A percentile compares a stretch with the other conserved stretches of the same genome.
These are phyloP conservation scores for Saccharum hybrid DNA, from an alignment of 202 grass and related monocot genomes.

Conservation along the genomic window DNA sequence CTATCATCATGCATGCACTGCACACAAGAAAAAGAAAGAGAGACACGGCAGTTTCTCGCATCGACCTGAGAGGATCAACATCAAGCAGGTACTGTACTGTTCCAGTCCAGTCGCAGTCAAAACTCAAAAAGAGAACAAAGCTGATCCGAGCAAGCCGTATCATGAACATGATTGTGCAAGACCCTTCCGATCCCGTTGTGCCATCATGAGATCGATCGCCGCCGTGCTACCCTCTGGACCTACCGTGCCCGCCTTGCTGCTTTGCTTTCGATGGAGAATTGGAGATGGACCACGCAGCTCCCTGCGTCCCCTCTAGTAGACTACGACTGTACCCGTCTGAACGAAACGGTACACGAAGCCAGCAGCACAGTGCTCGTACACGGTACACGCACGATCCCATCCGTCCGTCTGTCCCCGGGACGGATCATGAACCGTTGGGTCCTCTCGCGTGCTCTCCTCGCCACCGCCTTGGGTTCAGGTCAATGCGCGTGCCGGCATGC, in stretches of 20 bases:
- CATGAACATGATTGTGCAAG: background rate
- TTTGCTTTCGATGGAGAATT: too few species aligned
- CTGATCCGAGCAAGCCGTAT: background rate
- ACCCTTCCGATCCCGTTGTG: background rate
- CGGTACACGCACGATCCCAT: background rate
- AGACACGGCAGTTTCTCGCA: background rate
- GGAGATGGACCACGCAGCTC: background rate
- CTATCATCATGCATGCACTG: background rate
- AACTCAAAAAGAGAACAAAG: background rate
- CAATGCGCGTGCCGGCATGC: background rate
- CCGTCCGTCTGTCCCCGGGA: background rate
- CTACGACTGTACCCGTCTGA: background rate
- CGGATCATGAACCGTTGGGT: background rate
- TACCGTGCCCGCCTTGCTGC: too few species aligned
- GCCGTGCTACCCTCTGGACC: constrained; percentile 5
- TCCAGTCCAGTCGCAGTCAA: constrained; percentile 26
- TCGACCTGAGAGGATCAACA: background rate
- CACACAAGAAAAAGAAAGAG: background rate
- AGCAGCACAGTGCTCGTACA: background rate
- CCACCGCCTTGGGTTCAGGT: too few species aligned
- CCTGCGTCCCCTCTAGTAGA: too few species aligned
- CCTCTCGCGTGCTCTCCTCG: too few species aligned
- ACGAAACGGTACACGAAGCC: background rate
- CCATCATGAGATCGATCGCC: constrained; percentile 8
- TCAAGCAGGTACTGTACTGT: too few species aligned